These are phyloP conservation scores for Fraxinus dipetala DNA, from an alignment of 305 asterid species.

Conservation along the genomic window DNA sequence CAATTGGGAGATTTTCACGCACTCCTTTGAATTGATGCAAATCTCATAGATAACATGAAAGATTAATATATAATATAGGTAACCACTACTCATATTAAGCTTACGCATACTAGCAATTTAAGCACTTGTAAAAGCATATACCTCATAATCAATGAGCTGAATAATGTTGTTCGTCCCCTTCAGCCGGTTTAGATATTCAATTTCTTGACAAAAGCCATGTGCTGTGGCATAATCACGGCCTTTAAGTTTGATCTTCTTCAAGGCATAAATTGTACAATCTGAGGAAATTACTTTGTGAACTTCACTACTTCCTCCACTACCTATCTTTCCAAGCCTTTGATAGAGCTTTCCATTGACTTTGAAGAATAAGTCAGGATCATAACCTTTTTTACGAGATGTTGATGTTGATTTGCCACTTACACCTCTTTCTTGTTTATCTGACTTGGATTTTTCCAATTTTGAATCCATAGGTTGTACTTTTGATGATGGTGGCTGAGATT, in stretches of 20 bases:
- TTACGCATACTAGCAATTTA: conserved; percentile 1
- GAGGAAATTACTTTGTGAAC: conserved; percentile 95
- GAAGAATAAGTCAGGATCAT: conserved; percentile 84
- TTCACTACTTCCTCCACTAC: conserved; percentile 98
- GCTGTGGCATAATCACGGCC: conserved; percentile 98
- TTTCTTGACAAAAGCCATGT: conserved; percentile 94
- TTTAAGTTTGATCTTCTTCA: conserved; percentile 89
- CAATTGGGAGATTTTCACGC: background rate
- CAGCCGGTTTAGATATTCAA: conserved; percentile 68
- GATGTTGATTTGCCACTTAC: conserved; percentile 58
- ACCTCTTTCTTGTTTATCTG: conserved; percentile 59
- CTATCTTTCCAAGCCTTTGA: conserved; percentile 97
- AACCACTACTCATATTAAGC: background rate
- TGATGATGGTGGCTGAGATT: conserved; percentile 43
- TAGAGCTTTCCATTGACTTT: conserved; percentile 92
- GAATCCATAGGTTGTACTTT: conserved; percentile 38
- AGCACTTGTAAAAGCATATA: conserved; percentile 30
- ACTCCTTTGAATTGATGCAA: background rate
- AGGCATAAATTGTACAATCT: conserved; percentile 83
- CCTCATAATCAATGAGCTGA: conserved; percentile 95
- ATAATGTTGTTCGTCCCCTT: conserved; percentile 85
- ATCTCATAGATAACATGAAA: background rate
- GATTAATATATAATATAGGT: background rate
- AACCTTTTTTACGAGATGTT: conserved; percentile 72
- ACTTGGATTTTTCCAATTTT: conserved; percentile 50